Conservation (phyloP, 169 alveolate species). For the Babesia sp. region DNA sequence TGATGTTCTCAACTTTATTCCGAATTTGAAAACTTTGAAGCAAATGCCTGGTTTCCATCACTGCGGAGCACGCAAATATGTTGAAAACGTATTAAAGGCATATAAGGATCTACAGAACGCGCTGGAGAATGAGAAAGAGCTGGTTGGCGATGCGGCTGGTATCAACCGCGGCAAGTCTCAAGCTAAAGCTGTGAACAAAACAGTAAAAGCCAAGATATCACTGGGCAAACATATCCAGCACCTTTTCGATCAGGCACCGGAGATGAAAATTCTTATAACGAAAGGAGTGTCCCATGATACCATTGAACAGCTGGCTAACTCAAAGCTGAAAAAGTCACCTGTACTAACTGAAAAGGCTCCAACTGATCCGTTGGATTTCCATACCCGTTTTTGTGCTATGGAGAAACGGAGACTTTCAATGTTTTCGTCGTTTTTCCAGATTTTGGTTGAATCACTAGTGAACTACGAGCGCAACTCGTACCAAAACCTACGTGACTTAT, state of each 20-base stretch:
- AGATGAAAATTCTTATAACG: constrained; percentile 35
- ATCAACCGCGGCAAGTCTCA: constrained; percentile 14
- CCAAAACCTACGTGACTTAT: constrained; percentile 24
- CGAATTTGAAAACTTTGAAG: constrained; percentile 43
- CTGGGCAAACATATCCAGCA: constrained; percentile 51
- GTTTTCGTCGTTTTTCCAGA: constrained; percentile 49
- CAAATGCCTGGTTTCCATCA: constrained; percentile 47
- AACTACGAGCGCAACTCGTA: constrained; percentile 44
- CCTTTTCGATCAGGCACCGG: constrained; percentile 62
- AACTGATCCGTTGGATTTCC: constrained; percentile 34
- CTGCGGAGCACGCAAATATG: constrained; percentile 39
- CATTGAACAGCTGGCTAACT: constrained; percentile 14
- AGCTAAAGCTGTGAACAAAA: constrained; percentile 52
- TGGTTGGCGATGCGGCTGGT: constrained; percentile 16
- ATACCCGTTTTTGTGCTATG: constrained; percentile 26
- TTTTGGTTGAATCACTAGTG: constrained; percentile 49
- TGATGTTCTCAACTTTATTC: constrained; percentile 59
- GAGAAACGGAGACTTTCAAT: constrained; percentile 43
- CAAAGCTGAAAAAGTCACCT: constrained; percentile 9
- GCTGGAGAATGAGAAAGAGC: constrained; percentile 39
- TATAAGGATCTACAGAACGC: constrained; percentile 50
- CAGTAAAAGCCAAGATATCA: constrained; percentile 52
- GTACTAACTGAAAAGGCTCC: not conserved
- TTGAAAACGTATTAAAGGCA: constrained; percentile 56
- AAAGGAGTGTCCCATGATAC: constrained; percentile 15